phyloP scores from a whole-genome alignment of 768 basidiomycete genomes.

The Auricularia cornea region DNA sequence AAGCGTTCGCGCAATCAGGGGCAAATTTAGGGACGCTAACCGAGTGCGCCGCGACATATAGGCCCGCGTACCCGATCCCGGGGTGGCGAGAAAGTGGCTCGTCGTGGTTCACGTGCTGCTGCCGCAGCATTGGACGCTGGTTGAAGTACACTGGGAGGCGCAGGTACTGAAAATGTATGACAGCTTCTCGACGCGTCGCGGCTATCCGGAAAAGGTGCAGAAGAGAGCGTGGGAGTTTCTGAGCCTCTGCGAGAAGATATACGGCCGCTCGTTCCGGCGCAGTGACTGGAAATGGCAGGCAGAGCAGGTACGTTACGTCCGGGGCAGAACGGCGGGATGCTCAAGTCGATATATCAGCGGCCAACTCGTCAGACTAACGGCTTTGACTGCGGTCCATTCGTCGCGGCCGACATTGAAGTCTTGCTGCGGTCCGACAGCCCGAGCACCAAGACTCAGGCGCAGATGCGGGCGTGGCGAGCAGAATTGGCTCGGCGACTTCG shows the following conservation, averaged over 20 bases:
- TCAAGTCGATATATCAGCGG: background rate
- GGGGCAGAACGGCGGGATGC: no score
- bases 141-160: background rate
- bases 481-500: no score
- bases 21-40: no score
- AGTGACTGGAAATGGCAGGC: background rate
- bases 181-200: background rate
- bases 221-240: background rate
- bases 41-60: background rate
- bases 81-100: background rate
- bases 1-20: no score
- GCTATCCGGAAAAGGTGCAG: background rate
- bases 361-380: background rate
- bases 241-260: background rate
- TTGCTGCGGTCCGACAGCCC: background rate
- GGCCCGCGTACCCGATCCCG: background rate
- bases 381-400: background rate
- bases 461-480: no score
- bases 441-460: background rate
- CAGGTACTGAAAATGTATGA: background rate
- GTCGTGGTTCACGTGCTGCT: background rate
- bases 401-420: background rate
- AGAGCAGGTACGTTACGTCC: background rate
- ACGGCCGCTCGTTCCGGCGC: background rate
- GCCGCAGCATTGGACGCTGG: background rate